phyloP scores from a whole-genome alignment of 495 filamentous ascomycete species.

The Xylaria nigripes region DNA sequence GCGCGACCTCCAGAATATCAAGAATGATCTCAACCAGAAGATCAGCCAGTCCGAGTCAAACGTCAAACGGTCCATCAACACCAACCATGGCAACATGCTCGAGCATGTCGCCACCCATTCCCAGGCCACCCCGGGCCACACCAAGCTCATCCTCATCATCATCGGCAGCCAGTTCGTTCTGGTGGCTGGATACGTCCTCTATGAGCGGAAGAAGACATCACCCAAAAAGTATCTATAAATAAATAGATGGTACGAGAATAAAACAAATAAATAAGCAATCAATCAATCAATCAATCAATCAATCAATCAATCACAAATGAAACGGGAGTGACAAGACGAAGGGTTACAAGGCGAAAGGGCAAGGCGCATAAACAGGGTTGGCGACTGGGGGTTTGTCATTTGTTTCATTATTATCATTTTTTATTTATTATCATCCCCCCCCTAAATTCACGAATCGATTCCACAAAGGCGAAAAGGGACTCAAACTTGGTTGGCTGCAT shows the following conservation, averaged over 20 bases:
- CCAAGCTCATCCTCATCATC: slow-evolving; percentile 63
- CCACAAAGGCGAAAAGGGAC: no score
- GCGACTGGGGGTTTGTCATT: no score
- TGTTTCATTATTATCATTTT: no score
- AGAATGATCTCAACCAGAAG: slow-evolving; percentile 34
- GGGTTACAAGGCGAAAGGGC: no score
- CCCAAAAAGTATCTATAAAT: slow-evolving; percentile 87
- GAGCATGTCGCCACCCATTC: slow-evolving; percentile 48
- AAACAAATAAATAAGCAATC: no score
- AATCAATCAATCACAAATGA: no score
- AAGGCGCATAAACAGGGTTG: no score
- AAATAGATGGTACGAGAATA: background rate
- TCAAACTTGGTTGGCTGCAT: no score
- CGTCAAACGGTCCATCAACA: slow-evolving; percentile 62
- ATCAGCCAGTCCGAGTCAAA: slow-evolving; percentile 65
- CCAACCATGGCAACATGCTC: slow-evolving; percentile 60
- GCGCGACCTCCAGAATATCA: slow-evolving; percentile 53
- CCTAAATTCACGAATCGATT: no score
- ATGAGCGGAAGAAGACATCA: slow-evolving; percentile 70
- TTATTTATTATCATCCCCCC: no score
- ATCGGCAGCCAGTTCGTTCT: slow-evolving; percentile 69
- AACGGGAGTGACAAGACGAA: no score
- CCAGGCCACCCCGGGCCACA: slow-evolving; percentile 55
- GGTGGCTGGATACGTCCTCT: slow-evolving; percentile 60
- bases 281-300: no score